Percentiles rank a stretch among this genome's conserved stretches.
Conservation (phyloP, 1,284 basidiomycete genomes). For the Boletellus dicymbophilus region DNA sequence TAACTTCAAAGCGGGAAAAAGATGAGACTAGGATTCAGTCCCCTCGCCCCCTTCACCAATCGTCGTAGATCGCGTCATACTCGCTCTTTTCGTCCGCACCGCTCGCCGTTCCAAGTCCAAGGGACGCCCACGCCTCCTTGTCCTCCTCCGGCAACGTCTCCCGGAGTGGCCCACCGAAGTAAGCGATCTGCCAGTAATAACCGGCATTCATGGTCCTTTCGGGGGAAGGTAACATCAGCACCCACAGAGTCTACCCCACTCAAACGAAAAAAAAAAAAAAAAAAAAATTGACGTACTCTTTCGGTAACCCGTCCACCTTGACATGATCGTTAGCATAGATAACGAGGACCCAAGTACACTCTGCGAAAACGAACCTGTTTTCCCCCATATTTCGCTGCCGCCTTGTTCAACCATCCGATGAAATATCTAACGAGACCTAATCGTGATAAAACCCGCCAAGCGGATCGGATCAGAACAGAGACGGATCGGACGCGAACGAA, state of each 20-base stretch:
- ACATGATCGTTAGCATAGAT: neutral
- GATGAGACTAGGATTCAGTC: too few species aligned
- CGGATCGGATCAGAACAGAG: too few species aligned
- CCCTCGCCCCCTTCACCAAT: neutral
- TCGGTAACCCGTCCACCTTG: conserved; percentile 8
- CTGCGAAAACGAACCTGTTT: conserved; percentile 13
- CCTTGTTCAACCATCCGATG: conserved; percentile 4
- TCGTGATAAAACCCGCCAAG: too few species aligned
- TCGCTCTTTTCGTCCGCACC: neutral
- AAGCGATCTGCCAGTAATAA: conserved; percentile 2
- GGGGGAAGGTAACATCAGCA: too few species aligned
- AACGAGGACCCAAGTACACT: neutral
- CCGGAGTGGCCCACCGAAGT: neutral
- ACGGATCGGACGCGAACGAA: too few species aligned
- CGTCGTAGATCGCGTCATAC: neutral
- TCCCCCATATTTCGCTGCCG: conserved; percentile 5
- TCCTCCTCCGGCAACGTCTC: neutral
- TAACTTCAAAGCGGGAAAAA: too few species aligned
- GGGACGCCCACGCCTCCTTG: too few species aligned
- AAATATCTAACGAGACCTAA: neutral
- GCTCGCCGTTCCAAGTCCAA: neutral
- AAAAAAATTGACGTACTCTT: conserved; percentile 4
- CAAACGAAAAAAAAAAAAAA: too few species aligned
- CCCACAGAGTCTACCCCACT: too few species aligned
- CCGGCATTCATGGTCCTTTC: neutral